Conservation (phyloP, 2,329 filamentous ascomycete species). For the Penicillium digitatum region DNA sequence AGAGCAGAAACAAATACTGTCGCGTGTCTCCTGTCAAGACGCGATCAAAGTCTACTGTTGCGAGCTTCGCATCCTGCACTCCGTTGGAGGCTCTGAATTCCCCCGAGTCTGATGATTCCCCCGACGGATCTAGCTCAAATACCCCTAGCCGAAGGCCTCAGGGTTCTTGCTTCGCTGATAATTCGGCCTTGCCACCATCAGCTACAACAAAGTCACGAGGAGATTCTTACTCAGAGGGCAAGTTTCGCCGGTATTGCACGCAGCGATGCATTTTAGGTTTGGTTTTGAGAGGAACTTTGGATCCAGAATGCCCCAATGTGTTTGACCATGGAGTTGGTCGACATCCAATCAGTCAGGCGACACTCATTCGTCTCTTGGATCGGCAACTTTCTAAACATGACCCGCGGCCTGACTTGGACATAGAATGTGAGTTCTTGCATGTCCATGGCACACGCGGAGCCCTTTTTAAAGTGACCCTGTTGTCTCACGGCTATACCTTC, state of each 20-base stretch:
- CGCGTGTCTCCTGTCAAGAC: background rate
- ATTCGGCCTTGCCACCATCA: background rate
- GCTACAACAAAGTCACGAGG: background rate
- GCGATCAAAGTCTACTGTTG: background rate
- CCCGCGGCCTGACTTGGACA: background rate
- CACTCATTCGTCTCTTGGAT: background rate
- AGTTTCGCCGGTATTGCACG: background rate
- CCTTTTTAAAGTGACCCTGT: background rate
- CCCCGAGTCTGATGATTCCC: background rate
- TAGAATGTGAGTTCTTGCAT: background rate
- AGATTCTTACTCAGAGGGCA: background rate
- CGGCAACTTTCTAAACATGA: background rate
- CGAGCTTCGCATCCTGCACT: background rate
- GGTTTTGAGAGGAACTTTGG: background rate
- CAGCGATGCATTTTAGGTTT: background rate
- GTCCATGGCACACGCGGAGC: background rate
- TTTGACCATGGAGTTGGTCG: background rate
- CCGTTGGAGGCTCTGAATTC: background rate
- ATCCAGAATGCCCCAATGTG: background rate
- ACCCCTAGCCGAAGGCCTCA: background rate
- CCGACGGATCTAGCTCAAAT: background rate
- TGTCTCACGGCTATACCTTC: background rate
- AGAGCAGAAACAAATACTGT: background rate
- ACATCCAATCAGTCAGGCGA: background rate
- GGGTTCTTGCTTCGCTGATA: background rate